Evolutionary conservation across 2,329 filamentous ascomycete species (phyloP), one percentile per base, ranked within the genome.

Genomic region (Fusarium sp.): DNA sequence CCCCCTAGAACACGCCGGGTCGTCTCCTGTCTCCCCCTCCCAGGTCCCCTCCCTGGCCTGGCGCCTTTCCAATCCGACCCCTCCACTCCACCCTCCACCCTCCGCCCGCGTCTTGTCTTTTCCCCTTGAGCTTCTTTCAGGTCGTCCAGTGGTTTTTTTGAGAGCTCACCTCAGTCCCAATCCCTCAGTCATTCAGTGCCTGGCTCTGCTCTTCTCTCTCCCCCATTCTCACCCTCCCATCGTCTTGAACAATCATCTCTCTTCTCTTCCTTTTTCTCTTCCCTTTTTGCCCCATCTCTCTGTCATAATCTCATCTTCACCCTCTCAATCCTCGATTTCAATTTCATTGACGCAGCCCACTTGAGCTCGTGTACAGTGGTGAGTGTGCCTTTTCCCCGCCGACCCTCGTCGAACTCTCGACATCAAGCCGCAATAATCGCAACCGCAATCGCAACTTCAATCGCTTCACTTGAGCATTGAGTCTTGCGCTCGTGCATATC

Each of bases 61-160:
- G 32, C 17, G 26, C 32, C 32, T 17, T 56, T 57, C 61, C 65
- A 65, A 57, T 56, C 56, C 60, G 60, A 67, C 69, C 69, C 67
- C 70, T 67, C 64, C 65, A 65, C 32, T 52, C 39, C 39, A 52
- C 45, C 34, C 32, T 52, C 39, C 39, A 52, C 45, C 34, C 66
- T 60, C 65, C 68, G 69, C 69, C 69, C 45, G 51, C 47, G 56
- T 61, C 50, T 43, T 40, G 57, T 69, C 69, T 69, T 72, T 69
- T 72, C 67, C 69, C 69, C 70, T 73, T 73, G 65, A 74, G 71
- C 71, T 73, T 73, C 71, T 45, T 46, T 64, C 59, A 60, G 28
- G 38, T 53, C 45, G 53, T 56, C 59, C 59, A 63, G 59, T 63
- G 60, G 68, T 69, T 73, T 74, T 73, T 74, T 74, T 40, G 68